A percentile compares a stretch with the other conserved stretches of the same genome.
These are phyloP conservation scores for Penicillium psychrofluorescens DNA, from an alignment of 495 filamentous ascomycete genomes.

Conservation along the genomic window DNA sequence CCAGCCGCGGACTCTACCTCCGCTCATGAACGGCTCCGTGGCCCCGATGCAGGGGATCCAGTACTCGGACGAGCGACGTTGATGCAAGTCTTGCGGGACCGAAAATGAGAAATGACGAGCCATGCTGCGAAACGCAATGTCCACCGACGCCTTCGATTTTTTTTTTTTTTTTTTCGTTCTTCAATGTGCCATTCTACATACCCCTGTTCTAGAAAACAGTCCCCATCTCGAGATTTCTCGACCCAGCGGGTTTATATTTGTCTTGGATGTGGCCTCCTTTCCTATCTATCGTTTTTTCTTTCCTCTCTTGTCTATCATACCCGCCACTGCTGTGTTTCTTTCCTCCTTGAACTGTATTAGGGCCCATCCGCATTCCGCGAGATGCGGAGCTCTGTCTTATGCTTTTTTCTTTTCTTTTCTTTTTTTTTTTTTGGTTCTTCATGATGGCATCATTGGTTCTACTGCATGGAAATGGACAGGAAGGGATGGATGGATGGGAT, in stretches of 20 bases:
- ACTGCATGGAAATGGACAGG: slow-evolving; percentile 7
- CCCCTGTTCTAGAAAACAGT: slow-evolving; percentile 14
- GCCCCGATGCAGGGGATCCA: slow-evolving; percentile 54
- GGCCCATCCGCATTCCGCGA: too few relatives aligned
- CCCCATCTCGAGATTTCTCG: too few relatives aligned
- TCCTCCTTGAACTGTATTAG: slow-evolving; percentile 2
- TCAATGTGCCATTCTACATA: slow-evolving; percentile 14
- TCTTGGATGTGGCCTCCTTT: slow-evolving; percentile 1
- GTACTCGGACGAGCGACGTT: slow-evolving; percentile 46
- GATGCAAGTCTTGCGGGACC: slow-evolving; percentile 4
- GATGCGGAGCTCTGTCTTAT: slow-evolving; percentile 2
- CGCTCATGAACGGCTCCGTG: slow-evolving; percentile 41
- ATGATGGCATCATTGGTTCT: background rate
- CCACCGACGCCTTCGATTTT: slow-evolving; percentile 6
- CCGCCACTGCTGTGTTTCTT: slow-evolving; percentile 10
- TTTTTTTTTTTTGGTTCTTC: slow-evolving; percentile 3
- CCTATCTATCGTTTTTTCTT: background rate
- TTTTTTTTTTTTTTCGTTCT: slow-evolving; percentile 9
- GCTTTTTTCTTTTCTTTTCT: slow-evolving; percentile 5
- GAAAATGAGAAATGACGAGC: slow-evolving; percentile 21
- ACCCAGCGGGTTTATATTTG: background rate
- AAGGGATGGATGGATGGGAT: slow-evolving; percentile 5
- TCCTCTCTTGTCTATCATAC: slow-evolving; percentile 17
- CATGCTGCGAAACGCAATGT: slow-evolving; percentile 14
- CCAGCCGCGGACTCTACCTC: slow-evolving; percentile 45